A percentile compares a stretch with the other conserved stretches of the same genome.
Conservation (phyloP, 2,329 filamentous ascomycete genomes). For the Aspergillaceae sp. region DNA sequence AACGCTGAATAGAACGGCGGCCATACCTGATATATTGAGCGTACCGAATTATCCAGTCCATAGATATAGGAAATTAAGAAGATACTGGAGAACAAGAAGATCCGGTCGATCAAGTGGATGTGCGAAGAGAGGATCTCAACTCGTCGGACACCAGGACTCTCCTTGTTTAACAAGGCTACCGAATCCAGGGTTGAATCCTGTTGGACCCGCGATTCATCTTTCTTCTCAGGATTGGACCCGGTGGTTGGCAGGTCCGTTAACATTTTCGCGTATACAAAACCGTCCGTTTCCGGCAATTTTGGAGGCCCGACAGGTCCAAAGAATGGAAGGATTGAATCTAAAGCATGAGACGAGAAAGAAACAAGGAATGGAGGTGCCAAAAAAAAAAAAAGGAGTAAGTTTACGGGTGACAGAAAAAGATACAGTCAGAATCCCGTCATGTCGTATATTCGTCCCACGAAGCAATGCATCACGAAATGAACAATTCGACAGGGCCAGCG, state of each 20-base stretch:
- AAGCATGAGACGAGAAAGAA: too few relatives aligned
- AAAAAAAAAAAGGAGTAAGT: too few relatives aligned
- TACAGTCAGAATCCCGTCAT: too few relatives aligned
- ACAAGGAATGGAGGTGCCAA: too few relatives aligned
- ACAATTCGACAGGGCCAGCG: too few relatives aligned
- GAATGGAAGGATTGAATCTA: too few relatives aligned
- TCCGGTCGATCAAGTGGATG: constrained; percentile 45
- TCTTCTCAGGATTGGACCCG: not conserved
- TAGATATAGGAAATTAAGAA: constrained; percentile 59
- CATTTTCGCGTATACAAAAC: not conserved
- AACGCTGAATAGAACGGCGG: constrained; percentile 2
- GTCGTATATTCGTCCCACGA: too few relatives aligned
- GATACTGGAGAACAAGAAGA: constrained; percentile 52
- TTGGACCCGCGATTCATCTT: not conserved
- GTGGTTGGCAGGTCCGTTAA: not conserved
- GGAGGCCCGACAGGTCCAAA: too few relatives aligned
- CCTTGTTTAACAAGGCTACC: not conserved
- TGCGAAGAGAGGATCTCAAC: constrained; percentile 50
- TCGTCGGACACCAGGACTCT: constrained; percentile 48
- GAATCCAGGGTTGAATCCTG: not conserved
- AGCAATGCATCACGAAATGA: too few relatives aligned
- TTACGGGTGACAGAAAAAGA: too few relatives aligned
- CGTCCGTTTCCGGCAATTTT: not conserved
- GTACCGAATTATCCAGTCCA: constrained; percentile 50
- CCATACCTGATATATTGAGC: constrained; percentile 14